Percentiles rank a stretch among this genome's conserved stretches.
Evolutionary conservation across 2,329 filamentous ascomycete species (phyloP).

Genomic region (Ascochyta lentis): DNA sequence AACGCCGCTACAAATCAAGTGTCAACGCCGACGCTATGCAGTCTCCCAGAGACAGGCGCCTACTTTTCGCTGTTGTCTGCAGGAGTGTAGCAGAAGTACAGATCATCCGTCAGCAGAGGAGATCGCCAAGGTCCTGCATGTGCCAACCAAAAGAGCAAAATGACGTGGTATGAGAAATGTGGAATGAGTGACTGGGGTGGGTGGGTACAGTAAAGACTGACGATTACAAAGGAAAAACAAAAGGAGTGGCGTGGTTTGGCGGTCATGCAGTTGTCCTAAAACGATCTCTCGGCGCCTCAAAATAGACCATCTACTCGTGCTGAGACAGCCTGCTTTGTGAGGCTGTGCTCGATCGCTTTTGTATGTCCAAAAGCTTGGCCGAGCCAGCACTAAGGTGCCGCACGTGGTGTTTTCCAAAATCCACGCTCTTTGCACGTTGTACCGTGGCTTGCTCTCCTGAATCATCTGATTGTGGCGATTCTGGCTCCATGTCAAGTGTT

Average conservation of each 20-base stretch:
- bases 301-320: slow-evolving; percentile 28
- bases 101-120: not conserved
- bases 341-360: slow-evolving; percentile 42
- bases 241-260: slow-evolving; percentile 46
- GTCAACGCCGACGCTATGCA: slow-evolving; percentile 38
- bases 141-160: slow-evolving; percentile 30
- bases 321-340: slow-evolving; percentile 34
- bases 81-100: not conserved
- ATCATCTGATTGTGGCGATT: slow-evolving; percentile 41
- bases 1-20: slow-evolving; percentile 18
- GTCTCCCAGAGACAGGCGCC: slow-evolving; percentile 19
- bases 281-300: slow-evolving; percentile 21
- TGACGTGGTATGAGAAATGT: slow-evolving; percentile 32
- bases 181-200: slow-evolving; percentile 37
- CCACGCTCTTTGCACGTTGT: slow-evolving; percentile 74
- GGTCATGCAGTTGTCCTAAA: slow-evolving; percentile 30
- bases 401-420: slow-evolving; percentile 69
- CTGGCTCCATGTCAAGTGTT: slow-evolving; percentile 38
- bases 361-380: slow-evolving; percentile 74
- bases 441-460: slow-evolving; percentile 42
- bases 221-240: slow-evolving; percentile 45
- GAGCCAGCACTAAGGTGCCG: slow-evolving; percentile 80
- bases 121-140: slow-evolving; percentile 21
- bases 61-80: slow-evolving; percentile 1
- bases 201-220: slow-evolving; percentile 33